Evolutionary conservation across 2,329 filamentous ascomycete genomes (phyloP), one percentile per base, ranked within the genome.

Genomic region (Fusarium coicis): DNA sequence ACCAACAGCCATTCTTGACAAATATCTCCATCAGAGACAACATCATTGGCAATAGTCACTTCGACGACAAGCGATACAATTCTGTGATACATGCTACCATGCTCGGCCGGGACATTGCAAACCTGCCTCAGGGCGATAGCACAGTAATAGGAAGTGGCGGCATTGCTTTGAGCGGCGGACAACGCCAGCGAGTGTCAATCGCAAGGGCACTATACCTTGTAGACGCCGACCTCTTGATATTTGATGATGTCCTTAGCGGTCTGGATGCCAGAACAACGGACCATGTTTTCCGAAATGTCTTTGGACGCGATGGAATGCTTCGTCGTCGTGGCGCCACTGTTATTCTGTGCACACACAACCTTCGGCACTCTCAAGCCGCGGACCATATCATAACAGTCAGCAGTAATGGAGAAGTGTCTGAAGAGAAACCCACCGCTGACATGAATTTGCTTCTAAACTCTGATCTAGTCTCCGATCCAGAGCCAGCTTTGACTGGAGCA

Each of bases 181-280:
- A 86, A 50, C 76, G 76, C 32, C 79, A 82, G n/a, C 77, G 82
- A 14, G 74, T 81, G 6, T 73, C 76, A 9, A 75, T 87, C 7
- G 85, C 86, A 1, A 79, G 86, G 3, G 85, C 85, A 2, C 66
- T 87, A 1, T 88, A 85, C 74, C 78, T 81, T 4, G 10, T 21
- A 11, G 72, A 79, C 7, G 75, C 78, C 3, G 68, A 85, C 15
- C 74, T 86, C 23, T 62, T 85, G 19, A 66, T 88, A 2, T 73
- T 87, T 15, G 86, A 87, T 66, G 85, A 87, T 43, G 74, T 81
- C 0, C 80, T 87, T 9, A 83, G 84, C 42, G 84, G 81, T 0
- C 74, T 87, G 0, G 85, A 87, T 68, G 78, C 81, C 4, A 76
- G 83, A 10, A 88, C 86, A 0, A 82, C 85, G 43, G 73, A 80